Conservation (phyloP, 139 green algal genomes). For the Auxenochlorella pyrenoidosa region DNA sequence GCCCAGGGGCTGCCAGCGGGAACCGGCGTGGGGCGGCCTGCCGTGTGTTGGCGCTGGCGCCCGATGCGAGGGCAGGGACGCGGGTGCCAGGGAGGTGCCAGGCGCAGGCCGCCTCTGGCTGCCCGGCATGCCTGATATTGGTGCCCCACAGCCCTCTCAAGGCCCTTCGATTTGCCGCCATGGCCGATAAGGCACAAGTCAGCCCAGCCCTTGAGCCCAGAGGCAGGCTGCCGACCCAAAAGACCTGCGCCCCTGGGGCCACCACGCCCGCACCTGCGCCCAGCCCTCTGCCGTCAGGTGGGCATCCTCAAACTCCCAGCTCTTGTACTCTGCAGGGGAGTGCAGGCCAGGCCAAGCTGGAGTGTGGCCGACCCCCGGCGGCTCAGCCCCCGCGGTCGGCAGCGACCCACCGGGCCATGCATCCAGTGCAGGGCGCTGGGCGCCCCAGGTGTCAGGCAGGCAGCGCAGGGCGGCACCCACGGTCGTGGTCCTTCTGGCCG, state of each 20-base stretch:
- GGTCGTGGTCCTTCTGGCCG: conserved; percentile 35
- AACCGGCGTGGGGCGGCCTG: too few relatives aligned
- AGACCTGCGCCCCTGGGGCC: not conserved
- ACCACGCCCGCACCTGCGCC: conserved; percentile 1
- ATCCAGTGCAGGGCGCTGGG: too few relatives aligned
- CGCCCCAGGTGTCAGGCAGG: not conserved
- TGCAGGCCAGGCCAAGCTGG: not conserved
- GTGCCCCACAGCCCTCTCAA: too few relatives aligned
- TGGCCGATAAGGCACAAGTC: too few relatives aligned
- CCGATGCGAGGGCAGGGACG: too few relatives aligned
- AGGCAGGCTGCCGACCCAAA: not conserved
- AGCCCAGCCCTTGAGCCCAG: not conserved
- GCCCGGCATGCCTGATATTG: too few relatives aligned
- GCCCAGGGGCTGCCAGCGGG: not conserved
- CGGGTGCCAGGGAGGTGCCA: not conserved
- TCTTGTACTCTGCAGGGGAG: conserved; percentile 32
- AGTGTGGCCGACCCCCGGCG: too few relatives aligned
- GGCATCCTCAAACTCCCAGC: conserved; percentile 49
- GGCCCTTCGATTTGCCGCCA: too few relatives aligned
- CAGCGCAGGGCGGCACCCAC: not conserved
- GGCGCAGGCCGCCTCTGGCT: not conserved
- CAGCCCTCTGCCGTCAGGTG: conserved; percentile 65
- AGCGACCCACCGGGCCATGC: too few relatives aligned
- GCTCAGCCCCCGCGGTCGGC: too few relatives aligned
- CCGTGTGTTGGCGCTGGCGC: too few relatives aligned